Evolutionary conservation across 23 red algal genomes (phyloP), one percentile per base, ranked within the genome.

Genomic region (Cyanidium caldarium): DNA sequence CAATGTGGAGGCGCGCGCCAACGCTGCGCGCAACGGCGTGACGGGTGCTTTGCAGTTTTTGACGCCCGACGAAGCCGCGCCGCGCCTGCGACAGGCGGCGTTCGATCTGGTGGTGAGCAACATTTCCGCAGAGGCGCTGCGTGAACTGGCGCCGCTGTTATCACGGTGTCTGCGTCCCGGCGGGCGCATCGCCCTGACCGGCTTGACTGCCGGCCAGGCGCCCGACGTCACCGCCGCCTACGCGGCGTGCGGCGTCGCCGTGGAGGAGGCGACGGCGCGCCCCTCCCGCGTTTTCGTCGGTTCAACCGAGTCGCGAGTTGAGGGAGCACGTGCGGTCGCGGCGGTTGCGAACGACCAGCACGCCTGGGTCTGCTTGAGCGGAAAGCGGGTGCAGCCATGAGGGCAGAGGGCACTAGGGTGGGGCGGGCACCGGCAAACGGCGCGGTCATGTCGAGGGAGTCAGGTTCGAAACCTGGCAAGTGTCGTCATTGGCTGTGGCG

Each of bases 31-130:
- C 35, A 85, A 85, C 68, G 37, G 42, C 21, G 75, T 34, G 39
- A n/a, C 21, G 0, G 38, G 25, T 25, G n/a, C n/a, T n/a, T 2
- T 46, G 23, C 29, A 37, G 15, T 66, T 77, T 34, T 34, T 17
- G 2, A 42, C 58, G 2, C 69, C 69, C 2, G 3, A 34, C 69
- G 72, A 75, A 75, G 66, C 19, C 35, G 67, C 3, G 68, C 72
- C 7, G 65, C 46, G 19, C 45, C 66, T 36, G 19, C 44, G 0
- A 17, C 65, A 42, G 17, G 46, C 3, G 2, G 31, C 33, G 40
- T 98, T 75, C 70, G 85, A 88, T 38, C 42, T 98, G 35, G 41
- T 87, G 0, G 75, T 98, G 0, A 79, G 83, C 1, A 98, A 98
- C 77, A 98, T 98, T 79, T 45, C 88, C 14, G 81, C 72, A 20